Evolutionary conservation across 1,284 basidiomycete genomes (phyloP).

Genomic region (Lentinula novae-zelandiae): DNA sequence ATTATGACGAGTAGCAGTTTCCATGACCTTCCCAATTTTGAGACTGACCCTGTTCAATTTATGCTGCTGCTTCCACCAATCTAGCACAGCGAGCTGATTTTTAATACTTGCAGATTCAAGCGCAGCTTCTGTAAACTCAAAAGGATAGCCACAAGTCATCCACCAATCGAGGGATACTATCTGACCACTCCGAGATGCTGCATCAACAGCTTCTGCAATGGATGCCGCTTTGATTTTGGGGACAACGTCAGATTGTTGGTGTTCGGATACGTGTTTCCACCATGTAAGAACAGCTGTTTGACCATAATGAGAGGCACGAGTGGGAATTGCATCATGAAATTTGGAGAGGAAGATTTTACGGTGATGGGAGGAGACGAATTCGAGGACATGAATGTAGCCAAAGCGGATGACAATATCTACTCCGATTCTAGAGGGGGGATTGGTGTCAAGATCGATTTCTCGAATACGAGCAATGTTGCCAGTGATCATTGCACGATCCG

Average conservation of each 20-base stretch:
- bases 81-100: constrained; percentile 65
- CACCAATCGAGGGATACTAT: constrained; percentile 71
- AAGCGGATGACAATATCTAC: constrained; percentile 66
- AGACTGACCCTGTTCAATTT: constrained; percentile 47
- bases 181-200: constrained; percentile 68
- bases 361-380: constrained; percentile 64
- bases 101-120: constrained; percentile 74
- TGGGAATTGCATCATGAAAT: constrained; percentile 66
- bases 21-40: constrained; percentile 79
- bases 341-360: constrained; percentile 56
- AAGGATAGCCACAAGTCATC: constrained; percentile 48
- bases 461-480: constrained; percentile 58
- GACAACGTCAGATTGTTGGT: constrained; percentile 50
- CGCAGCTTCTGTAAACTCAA: constrained; percentile 73
- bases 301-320: constrained; percentile 69
- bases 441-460: constrained; percentile 46
- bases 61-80: constrained; percentile 72
- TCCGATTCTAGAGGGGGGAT: constrained; percentile 65
- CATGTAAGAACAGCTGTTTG: constrained; percentile 71
- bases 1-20: constrained; percentile 77
- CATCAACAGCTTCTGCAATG: constrained; percentile 63
- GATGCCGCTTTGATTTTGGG: constrained; percentile 46
- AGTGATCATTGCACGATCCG: constrained; percentile 66
- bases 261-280: constrained; percentile 67
- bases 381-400: constrained; percentile 69